Base-by-base conservation (phyloP, 2,329 filamentous ascomycete species). In the Exophiala xenobiotica region DNA sequence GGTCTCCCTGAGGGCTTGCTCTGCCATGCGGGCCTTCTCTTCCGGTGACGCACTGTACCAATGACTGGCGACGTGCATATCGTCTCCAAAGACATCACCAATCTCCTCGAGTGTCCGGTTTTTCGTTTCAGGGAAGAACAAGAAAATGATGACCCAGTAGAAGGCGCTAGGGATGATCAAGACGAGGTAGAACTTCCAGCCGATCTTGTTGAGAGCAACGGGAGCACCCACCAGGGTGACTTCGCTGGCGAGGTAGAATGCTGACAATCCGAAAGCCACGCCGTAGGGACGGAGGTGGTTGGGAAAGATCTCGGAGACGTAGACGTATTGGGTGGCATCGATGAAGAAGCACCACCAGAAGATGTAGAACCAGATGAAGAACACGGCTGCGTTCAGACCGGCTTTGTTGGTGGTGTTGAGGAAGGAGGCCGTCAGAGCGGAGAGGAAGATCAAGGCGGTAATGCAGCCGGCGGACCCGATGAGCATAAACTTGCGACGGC, bases 281-380 rank as follows among this genome's bases (percentile, higher is more conserved):
- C 57, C 57, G 14, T 57, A 49, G 18, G 54, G 51, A 20, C 57
- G 49, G 16, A 59, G 41, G 38, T 59, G 57, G 41, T 54, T 59
- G 8, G 57, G 57, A 46, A 59, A 59, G 14, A 59, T 54, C 46
- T 60, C 57, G 5, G 51, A 41, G 27, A 57, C 47, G 22, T 52
- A 60, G 37, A 56, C 51, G 33, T 55, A 60, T 29, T 56, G 54
- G 4, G 52, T 54, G 38, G 54, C 57, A 18, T 54, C 74, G 27
- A 74, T 68, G 59, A 68, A 75, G 37, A 69, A 73, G 40, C 65
- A 68, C 68, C 69, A 74, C 57, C 65, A 74, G 49, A 68, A 54
- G 31, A 70, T 68, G 50, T 66, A 70, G 53, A 72, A 65, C 60
- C 68, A 73, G 41, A 71, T 62, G 60, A 73, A 72, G 56, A 73